Percentiles rank a stretch among this genome's conserved stretches.
Conservation (phyloP, 179 eudicot genomes). For the Amaranthus tricolor region DNA sequence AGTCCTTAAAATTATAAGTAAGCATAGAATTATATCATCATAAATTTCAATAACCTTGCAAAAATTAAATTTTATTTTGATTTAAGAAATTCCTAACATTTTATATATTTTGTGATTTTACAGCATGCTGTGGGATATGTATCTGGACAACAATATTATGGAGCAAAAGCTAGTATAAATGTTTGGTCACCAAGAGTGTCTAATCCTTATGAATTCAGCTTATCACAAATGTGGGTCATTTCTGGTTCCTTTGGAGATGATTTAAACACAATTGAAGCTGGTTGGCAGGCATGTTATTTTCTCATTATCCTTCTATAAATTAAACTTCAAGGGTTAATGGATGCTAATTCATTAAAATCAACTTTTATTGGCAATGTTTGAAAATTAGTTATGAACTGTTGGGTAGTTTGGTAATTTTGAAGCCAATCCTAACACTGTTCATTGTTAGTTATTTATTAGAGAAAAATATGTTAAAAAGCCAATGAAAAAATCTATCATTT, state of each 20-base stretch:
- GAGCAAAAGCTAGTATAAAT: conserved; percentile 84
- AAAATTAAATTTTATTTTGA: neutral
- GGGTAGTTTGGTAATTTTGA: too few species aligned
- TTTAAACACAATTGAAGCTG: conserved; percentile 97
- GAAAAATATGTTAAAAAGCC: too few species aligned
- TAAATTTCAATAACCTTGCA: neutral
- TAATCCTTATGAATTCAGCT: conserved; percentile 75
- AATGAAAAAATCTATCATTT: too few species aligned
- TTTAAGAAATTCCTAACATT: neutral
- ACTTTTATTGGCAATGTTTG: too few species aligned
- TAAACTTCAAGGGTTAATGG: too few species aligned
- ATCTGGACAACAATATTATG: conserved; percentile 73
- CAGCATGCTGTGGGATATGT: conserved; percentile 98
- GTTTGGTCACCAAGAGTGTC: conserved; percentile 84
- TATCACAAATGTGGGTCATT: conserved; percentile 90
- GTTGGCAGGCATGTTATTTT: conserved; percentile 61
- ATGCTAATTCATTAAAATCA: too few species aligned
- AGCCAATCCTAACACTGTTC: too few species aligned
- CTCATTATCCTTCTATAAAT: too few species aligned
- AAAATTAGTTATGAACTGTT: too few species aligned
- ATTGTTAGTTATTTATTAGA: too few species aligned
- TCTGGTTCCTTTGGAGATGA: conserved; percentile 88
- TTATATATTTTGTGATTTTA: neutral
- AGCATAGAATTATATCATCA: too few species aligned
- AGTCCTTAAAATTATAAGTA: too few species aligned